These are phyloP conservation scores for Daldinia caldariorum DNA, from an alignment of 495 filamentous ascomycete genomes.

Conservation along the genomic window DNA sequence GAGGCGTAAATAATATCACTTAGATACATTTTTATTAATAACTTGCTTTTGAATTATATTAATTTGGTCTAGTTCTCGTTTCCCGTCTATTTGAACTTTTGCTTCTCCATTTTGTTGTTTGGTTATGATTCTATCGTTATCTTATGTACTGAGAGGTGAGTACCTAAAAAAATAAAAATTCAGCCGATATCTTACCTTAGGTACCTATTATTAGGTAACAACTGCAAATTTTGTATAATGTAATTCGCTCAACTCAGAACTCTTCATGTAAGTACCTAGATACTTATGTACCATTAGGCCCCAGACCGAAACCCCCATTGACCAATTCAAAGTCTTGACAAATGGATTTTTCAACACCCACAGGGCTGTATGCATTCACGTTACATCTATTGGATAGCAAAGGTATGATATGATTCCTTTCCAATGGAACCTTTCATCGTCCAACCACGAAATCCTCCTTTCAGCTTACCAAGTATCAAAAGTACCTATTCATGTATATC, in stretches of 20 bases:
- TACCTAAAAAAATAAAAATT: neutral
- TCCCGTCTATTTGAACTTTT: neutral
- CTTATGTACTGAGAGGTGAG: neutral
- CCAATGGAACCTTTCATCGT: neutral
- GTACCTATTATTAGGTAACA: neutral
- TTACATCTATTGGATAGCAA: constrained; percentile 30
- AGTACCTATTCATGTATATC: constrained; percentile 1
- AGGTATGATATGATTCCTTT: constrained; percentile 10
- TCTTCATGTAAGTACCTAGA: too few relatives aligned
- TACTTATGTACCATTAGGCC: neutral
- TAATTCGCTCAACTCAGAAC: neutral
- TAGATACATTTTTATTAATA: constrained; percentile 2
- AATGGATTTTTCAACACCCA: constrained; percentile 30
- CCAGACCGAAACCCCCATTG: constrained; percentile 19
- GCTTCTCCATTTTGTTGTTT: neutral
- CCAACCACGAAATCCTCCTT: constrained; percentile 32
- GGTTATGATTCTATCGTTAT: constrained; percentile 6
- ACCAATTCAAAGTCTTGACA: constrained; percentile 29
- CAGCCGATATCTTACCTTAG: constrained; percentile 4
- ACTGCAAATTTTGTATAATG: neutral
- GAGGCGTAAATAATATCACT: constrained; percentile 3
- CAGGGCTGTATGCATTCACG: constrained; percentile 21
- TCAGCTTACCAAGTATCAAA: constrained; percentile 30
- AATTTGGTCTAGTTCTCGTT: neutral
- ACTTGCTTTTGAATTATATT: constrained; percentile 1